These are phyloP conservation scores for Apiospora marii DNA, from an alignment of 2,329 filamentous ascomycete species.

Conservation along the genomic window DNA sequence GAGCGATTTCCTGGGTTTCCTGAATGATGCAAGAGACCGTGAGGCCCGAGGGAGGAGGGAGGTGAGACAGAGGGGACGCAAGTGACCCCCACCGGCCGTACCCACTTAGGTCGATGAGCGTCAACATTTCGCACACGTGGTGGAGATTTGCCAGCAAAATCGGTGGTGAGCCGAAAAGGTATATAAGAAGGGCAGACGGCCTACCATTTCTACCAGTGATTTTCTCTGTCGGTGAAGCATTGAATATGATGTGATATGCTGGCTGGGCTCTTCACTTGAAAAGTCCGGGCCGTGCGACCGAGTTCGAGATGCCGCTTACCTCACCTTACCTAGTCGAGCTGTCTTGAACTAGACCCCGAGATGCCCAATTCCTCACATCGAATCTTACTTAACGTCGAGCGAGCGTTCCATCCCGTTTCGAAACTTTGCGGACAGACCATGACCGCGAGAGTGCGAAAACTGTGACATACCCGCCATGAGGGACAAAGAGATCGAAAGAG, in stretches of 20 bases:
- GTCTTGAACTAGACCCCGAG: slow-evolving; percentile 1
- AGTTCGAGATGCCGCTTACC: neutral
- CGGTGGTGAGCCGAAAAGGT: neutral
- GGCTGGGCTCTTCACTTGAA: neutral
- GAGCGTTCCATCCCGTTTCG: neutral
- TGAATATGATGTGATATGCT: neutral
- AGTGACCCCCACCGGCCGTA: neutral
- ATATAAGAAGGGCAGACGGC: slow-evolving; percentile 9
- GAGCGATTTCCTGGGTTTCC: slow-evolving; percentile 14
- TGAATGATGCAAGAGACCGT: slow-evolving; percentile 13
- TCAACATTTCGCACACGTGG: slow-evolving; percentile 15
- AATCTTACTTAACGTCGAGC: neutral
- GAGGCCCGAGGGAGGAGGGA: slow-evolving; percentile 3
- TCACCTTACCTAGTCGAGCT: neutral
- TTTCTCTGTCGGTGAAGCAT: neutral
- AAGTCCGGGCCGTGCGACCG: neutral
- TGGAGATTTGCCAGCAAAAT: slow-evolving; percentile 16
- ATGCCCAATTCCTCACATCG: neutral
- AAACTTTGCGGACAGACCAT: slow-evolving; percentile 16
- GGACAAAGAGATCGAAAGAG: neutral
- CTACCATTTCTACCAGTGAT: neutral
- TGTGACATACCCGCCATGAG: neutral
- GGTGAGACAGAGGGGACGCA: slow-evolving; percentile 8
- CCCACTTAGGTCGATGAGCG: slow-evolving; percentile 1
- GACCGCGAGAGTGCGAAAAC: neutral